These are phyloP conservation scores for Neofusicoccum umdonicola DNA, from an alignment of 2,329 filamentous ascomycete genomes.

Conservation along the genomic window DNA sequence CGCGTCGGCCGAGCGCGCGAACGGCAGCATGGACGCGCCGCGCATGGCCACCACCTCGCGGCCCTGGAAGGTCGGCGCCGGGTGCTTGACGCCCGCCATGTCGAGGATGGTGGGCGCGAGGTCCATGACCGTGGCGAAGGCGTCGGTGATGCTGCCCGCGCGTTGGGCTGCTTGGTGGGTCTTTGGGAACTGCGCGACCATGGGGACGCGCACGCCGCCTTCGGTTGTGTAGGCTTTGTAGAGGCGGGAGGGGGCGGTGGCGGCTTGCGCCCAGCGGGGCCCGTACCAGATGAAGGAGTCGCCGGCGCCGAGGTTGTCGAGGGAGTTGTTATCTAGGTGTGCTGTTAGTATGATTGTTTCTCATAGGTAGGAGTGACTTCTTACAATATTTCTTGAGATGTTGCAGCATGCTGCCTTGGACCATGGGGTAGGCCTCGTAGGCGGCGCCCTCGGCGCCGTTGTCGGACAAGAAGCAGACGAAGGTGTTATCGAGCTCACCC, in stretches of 20 bases:
- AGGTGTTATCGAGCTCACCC: constrained; percentile 62
- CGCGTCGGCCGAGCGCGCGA: constrained; percentile 34
- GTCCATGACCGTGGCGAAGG: constrained; percentile 50
- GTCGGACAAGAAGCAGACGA: constrained; percentile 63
- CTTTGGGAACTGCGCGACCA: constrained; percentile 41
- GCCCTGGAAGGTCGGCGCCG: constrained; percentile 52
- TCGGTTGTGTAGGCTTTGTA: constrained; percentile 49
- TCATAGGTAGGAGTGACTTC: too few species aligned
- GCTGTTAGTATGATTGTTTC: too few species aligned
- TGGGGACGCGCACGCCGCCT: constrained; percentile 54
- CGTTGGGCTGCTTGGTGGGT: constrained; percentile 18
- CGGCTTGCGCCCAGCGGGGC: constrained; percentile 55
- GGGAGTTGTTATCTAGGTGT: constrained; percentile 47
- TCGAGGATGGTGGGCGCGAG: constrained; percentile 45
- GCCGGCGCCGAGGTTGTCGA: constrained; percentile 58
- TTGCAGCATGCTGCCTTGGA: constrained; percentile 53
- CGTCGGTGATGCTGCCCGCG: constrained; percentile 44
- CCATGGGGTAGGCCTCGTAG: constrained; percentile 59
- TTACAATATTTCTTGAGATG: constrained; percentile 54
- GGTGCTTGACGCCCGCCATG: constrained; percentile 51
- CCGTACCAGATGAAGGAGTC: constrained; percentile 63
- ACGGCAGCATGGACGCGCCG: constrained; percentile 48
- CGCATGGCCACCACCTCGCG: constrained; percentile 53
- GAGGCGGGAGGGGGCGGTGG: constrained; percentile 50
- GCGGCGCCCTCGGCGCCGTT: constrained; percentile 61